These are phyloP conservation scores for Aphanomyces cochlioides DNA, from an alignment of 352 stramenopile genomes.

Conservation along the genomic window DNA sequence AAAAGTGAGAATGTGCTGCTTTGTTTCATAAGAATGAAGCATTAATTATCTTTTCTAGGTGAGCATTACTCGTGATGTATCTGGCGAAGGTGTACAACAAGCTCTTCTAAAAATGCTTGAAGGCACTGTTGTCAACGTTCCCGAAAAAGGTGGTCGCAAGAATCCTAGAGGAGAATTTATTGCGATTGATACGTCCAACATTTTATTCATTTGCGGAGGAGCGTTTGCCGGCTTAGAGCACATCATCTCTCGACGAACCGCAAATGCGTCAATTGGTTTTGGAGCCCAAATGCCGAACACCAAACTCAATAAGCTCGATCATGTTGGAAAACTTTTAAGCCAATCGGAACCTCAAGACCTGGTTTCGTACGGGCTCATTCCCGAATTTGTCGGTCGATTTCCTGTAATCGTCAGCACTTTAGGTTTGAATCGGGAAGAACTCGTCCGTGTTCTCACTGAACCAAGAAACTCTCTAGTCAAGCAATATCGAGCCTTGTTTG, in stretches of 20 bases:
- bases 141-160: conserved; percentile 95
- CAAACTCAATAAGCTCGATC: conserved; percentile 62
- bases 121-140: conserved; percentile 96
- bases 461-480: conserved; percentile 97
- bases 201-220: conserved; percentile 98
- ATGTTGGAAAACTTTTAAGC: conserved; percentile 89
- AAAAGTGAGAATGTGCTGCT: conserved; percentile 80
- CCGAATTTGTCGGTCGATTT: conserved; percentile 98
- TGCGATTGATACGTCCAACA: conserved; percentile 98
- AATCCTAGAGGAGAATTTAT: conserved; percentile 96
- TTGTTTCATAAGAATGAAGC: neutral
- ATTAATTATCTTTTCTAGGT: conserved; percentile 31
- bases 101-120: conserved; percentile 99
- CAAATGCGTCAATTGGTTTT: conserved; percentile 96
- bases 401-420: conserved; percentile 95
- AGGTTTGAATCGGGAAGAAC: conserved; percentile 85
- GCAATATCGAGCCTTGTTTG: conserved; percentile 97
- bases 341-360: conserved; percentile 95
- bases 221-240: conserved; percentile 96
- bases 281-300: conserved; percentile 90
- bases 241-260: conserved; percentile 91
- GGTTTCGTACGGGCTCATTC: conserved; percentile 96
- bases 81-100: conserved; percentile 97
- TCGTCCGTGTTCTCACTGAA: conserved; percentile 95
- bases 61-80: conserved; percentile 96